Evolutionary conservation across 441 rosid genomes (phyloP).

Genomic region (Bocquillonia castaneifolia): DNA sequence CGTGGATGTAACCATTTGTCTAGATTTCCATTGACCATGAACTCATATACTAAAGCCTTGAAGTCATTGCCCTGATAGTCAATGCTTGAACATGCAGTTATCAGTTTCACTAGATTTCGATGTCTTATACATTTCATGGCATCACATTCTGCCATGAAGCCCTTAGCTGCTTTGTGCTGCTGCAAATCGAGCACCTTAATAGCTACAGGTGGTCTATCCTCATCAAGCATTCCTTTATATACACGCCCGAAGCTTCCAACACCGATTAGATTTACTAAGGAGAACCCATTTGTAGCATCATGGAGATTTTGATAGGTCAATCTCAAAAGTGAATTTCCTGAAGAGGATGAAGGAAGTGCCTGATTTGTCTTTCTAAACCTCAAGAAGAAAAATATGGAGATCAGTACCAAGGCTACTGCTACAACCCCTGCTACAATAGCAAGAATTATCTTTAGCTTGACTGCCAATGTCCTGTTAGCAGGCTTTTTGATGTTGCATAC

Average conservation of each 20-base stretch:
- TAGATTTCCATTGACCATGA: conserved; percentile 31
- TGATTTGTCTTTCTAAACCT: background rate
- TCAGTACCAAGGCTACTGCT: background rate
- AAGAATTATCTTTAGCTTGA: background rate
- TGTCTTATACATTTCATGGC: conserved; percentile 27
- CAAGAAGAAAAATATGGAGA: background rate
- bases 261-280: conserved; percentile 19
- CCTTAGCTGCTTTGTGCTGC: conserved; percentile 18
- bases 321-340: background rate
- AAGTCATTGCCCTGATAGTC: conserved; percentile 32
- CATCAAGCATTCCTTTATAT: conserved; percentile 25
- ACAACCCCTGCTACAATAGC: background rate
- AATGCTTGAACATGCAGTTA: conserved; percentile 24
- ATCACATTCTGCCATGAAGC: conserved; percentile 28
- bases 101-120: conserved; percentile 26
- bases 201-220: conserved; percentile 1
- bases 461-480: background rate
- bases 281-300: conserved; percentile 27
- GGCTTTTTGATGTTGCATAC: background rate
- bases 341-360: background rate
- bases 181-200: conserved; percentile 28
- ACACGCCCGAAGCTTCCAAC: conserved; percentile 29
- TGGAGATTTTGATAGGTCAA: conserved; percentile 18
- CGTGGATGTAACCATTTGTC: conserved; percentile 33
- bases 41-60: conserved; percentile 30